Evolutionary conservation across 148 eudicot genomes (phyloP), one percentile per base, ranked within the genome.

Genomic region (Rheum nobile): DNA sequence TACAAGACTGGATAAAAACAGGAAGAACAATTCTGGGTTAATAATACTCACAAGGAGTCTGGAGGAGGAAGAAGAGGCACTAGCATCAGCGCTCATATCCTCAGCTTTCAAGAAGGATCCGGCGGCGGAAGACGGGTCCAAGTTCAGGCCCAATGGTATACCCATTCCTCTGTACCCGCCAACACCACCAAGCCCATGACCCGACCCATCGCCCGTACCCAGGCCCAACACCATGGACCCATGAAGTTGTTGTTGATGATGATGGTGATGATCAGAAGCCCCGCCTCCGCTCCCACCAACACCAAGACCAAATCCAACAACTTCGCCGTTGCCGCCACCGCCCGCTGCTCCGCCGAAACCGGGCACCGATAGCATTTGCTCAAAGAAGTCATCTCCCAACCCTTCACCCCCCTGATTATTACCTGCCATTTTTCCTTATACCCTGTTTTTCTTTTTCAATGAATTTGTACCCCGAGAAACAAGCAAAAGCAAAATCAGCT

Each of bases 81-180:
- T 73, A 71, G 37, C 80, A 77, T 4, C 78, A 63, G 11, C 77
- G 26, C 14, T 39, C 46, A 26, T 72, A 80, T 48, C 80, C 71
- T 54, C 80, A 57, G 10, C 76, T 73, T 61, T 72, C 21, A 75
- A 43, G 70, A 74, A 74, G 34, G 48, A 42, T 35, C 12, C 13
- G 3, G 76, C 75, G 37, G 84, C 55, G 48, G 74, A 34, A 8
- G 78, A 80, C 52, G 82, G 86, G 34, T 84, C 86, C 84, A 84
- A 84, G 71, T 84, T 81, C 10, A 84, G 76, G 55, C 86, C 86
- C 79, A 84, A 79, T 39, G 84, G 86, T 17, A 84, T 48, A 19
- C 84, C 86, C 80, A 81, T 76, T 13, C 79, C 84, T 59, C 86
- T 79, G 67, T 63, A 84, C 72, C 82, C 86, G 35, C 83, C 83